These are phyloP conservation scores for Boletus huronensis DNA, from an alignment of 768 basidiomycete species.

Conservation along the genomic window DNA sequence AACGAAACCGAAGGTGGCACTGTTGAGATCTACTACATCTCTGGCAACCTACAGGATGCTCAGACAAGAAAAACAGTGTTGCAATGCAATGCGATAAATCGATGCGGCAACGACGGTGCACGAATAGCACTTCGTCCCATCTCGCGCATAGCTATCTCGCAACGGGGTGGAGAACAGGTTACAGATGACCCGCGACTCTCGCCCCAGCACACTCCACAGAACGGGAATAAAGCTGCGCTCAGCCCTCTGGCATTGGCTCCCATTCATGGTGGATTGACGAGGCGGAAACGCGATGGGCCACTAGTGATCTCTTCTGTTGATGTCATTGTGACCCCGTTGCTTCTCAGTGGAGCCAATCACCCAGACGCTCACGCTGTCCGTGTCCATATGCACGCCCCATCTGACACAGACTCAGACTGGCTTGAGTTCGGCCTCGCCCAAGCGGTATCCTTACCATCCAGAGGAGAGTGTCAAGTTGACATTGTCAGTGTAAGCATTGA, in stretches of 20 bases:
- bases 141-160: constrained; percentile 23
- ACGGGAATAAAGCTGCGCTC: constrained; percentile 14
- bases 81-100: constrained; percentile 55
- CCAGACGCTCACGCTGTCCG: constrained; percentile 59
- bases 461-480: constrained; percentile 42
- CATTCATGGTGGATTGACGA: constrained; percentile 32
- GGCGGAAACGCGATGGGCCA: constrained; percentile 49
- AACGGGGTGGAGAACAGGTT: constrained; percentile 20
- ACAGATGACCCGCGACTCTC: constrained; percentile 20
- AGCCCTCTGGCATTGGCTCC: constrained; percentile 12
- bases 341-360: constrained; percentile 15
- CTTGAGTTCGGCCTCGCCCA: constrained; percentile 72
- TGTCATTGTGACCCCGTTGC: constrained; percentile 52
- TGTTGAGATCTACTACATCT: constrained; percentile 61
- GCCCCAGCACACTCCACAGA: constrained; percentile 20
- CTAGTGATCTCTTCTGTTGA: constrained; percentile 59
- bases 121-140: constrained; percentile 51
- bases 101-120: constrained; percentile 59
- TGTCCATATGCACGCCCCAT: constrained; percentile 52
- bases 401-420: constrained; percentile 62
- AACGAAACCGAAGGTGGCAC: constrained; percentile 52
- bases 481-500: constrained; percentile 56
- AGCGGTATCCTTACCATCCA: constrained; percentile 20
- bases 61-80: constrained; percentile 63
- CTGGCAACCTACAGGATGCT: constrained; percentile 54